Conservation (phyloP, 2,329 filamentous ascomycete species). For the Hansfordia pulvinata region DNA sequence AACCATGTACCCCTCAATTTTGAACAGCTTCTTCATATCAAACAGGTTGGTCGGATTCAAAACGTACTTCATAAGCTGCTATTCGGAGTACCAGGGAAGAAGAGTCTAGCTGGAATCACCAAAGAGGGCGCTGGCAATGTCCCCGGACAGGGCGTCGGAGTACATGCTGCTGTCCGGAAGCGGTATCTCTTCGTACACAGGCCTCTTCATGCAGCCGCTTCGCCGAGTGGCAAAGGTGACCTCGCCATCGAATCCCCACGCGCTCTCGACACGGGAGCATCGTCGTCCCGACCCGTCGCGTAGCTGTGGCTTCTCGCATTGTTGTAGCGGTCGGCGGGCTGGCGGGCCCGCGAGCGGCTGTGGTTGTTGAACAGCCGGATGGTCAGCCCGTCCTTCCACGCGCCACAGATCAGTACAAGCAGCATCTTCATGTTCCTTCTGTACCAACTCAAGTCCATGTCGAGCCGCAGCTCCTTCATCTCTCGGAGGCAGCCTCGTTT, state of each 20-base stretch:
- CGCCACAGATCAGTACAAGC: not conserved
- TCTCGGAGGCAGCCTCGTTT: conserved; percentile 1
- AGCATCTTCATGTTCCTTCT: not conserved
- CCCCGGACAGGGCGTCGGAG: no score
- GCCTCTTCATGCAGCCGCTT: conserved; percentile 4
- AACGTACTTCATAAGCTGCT: no score
- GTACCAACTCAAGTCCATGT: conserved; percentile 1
- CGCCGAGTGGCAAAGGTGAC: conserved; percentile 1
- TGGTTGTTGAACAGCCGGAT: conserved; percentile 3
- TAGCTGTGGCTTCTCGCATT: no score
- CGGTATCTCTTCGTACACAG: conserved; percentile 2
- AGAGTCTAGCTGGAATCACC: no score
- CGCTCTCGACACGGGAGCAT: conserved; percentile 1
- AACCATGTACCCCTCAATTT: no score
- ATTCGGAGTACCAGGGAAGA: no score
- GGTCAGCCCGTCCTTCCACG: not conserved
- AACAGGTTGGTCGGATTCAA: no score
- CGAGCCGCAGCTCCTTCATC: conserved; percentile 1
- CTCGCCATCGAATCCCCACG: conserved; percentile 4
- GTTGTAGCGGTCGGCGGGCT: not conserved
- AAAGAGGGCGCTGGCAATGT: no score
- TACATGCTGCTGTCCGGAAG: no score
- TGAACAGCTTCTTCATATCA: no score
- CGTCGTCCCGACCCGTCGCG: no score
- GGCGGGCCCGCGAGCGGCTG: conserved; percentile 1